phyloP scores from a whole-genome alignment of 148 eudicot genomes.

The Vaccinium macrocarpon region DNA sequence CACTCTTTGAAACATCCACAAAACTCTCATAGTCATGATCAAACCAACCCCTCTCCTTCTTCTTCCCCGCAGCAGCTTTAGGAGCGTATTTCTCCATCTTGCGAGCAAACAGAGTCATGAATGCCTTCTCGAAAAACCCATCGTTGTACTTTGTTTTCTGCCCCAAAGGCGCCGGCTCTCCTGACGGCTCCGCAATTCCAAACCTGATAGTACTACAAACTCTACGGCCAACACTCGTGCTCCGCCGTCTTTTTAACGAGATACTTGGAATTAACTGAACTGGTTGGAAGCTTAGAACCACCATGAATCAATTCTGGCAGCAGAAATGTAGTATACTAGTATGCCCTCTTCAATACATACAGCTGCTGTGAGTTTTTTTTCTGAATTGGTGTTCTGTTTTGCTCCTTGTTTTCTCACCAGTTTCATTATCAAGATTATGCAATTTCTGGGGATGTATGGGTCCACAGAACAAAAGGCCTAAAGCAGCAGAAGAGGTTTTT shows the following conservation, averaged over 20 bases:
- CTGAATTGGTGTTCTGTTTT: not conserved
- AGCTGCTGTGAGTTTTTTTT: not conserved
- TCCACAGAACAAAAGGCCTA: not conserved
- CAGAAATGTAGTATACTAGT: not conserved
- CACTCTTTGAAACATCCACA: conserved; percentile 74
- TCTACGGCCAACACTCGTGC: not conserved
- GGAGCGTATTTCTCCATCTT: conserved; percentile 77
- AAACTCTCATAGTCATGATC: conserved; percentile 78
- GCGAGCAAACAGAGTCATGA: conserved; percentile 75
- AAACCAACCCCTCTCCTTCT: conserved; percentile 46
- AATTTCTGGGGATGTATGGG: not conserved
- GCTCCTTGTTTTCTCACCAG: not conserved
- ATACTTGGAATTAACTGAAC: conserved; percentile 28
- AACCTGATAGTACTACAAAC: conserved; percentile 25
- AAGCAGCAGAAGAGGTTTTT: not conserved
- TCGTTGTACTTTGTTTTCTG: conserved; percentile 84
- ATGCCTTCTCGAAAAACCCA: conserved; percentile 68
- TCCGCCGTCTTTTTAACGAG: not conserved
- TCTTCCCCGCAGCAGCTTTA: not conserved
- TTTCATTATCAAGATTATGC: not conserved
- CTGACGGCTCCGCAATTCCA: conserved; percentile 69
- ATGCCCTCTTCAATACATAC: not conserved
- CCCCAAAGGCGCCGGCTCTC: conserved; percentile 79
- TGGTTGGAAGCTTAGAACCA: conserved; percentile 50
- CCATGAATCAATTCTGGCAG: conserved; percentile 32